Conservation (phyloP, 2,329 filamentous ascomycete species). For the Akanthomyces lecanii region DNA sequence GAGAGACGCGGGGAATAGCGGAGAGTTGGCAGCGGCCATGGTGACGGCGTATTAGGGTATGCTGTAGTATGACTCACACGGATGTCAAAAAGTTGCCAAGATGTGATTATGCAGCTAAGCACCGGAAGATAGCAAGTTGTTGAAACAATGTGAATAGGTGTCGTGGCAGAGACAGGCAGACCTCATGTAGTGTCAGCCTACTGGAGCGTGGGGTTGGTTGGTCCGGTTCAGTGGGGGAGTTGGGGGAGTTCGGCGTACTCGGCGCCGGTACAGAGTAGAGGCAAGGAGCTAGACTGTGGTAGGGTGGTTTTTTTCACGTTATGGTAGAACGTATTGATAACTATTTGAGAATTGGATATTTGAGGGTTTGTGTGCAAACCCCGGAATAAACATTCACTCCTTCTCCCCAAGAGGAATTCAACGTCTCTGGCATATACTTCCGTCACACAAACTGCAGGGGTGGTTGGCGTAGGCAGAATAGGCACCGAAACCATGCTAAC, state of each 20-base stretch:
- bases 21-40: conserved; percentile 18
- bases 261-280: neutral
- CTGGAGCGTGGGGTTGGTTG: neutral
- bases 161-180: neutral
- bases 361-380: too few relatives aligned
- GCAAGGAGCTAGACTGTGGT: neutral
- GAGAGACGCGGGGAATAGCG: conserved; percentile 61
- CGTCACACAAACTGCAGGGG: too few relatives aligned
- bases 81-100: neutral
- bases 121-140: neutral
- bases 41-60: neutral
- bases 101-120: neutral
- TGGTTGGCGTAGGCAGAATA: too few relatives aligned
- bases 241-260: neutral
- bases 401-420: too few relatives aligned
- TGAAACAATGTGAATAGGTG: neutral
- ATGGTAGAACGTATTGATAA: too few relatives aligned
- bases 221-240: neutral
- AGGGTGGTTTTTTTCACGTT: neutral
- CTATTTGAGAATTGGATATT: too few relatives aligned
- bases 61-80: neutral
- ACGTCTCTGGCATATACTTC: too few relatives aligned
- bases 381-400: too few relatives aligned
- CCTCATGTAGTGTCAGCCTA: neutral
- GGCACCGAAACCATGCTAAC: too few relatives aligned